Conservation (phyloP, 441 rosid genomes). For the Gossypium davidsonii region DNA sequence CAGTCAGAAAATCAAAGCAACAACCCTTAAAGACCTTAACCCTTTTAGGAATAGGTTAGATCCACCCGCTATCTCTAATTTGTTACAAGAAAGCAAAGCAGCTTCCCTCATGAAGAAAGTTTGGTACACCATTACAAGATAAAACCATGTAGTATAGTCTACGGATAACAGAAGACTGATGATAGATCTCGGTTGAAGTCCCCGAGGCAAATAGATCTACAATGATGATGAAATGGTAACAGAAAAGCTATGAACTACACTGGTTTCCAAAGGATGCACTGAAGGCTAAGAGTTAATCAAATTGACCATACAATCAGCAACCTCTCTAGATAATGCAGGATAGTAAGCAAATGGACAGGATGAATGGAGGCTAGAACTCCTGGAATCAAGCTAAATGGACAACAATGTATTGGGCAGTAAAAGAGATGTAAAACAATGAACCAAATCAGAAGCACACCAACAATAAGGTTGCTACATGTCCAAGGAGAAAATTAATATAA, state of each 20-base stretch:
- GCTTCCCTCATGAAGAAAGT: not conserved
- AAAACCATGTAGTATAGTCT: not conserved
- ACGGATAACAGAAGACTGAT: not conserved
- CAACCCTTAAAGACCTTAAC: not conserved
- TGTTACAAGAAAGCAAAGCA: not conserved
- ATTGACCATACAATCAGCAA: not conserved
- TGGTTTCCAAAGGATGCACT: not conserved
- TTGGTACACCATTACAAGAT: not conserved
- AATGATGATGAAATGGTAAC: not conserved
- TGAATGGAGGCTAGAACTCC: not conserved
- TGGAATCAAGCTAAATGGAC: not conserved
- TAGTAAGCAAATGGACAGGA: not conserved
- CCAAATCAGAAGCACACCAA: not conserved
- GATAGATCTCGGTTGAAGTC: slow-evolving; percentile 1
- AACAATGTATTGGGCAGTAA: not conserved
- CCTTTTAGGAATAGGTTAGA: slow-evolving; percentile 1
- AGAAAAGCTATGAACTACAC: not conserved
- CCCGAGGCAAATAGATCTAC: not conserved
- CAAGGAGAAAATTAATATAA: not conserved
- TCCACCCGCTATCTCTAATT: not conserved
- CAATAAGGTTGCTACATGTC: not conserved
- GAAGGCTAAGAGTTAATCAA: not conserved
- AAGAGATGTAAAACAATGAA: not conserved
- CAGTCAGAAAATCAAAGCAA: not conserved
- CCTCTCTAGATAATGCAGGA: not conserved